Evolutionary conservation across 495 filamentous ascomycete species (phyloP).

Genomic region (Penicillium atrosanguineum): DNA sequence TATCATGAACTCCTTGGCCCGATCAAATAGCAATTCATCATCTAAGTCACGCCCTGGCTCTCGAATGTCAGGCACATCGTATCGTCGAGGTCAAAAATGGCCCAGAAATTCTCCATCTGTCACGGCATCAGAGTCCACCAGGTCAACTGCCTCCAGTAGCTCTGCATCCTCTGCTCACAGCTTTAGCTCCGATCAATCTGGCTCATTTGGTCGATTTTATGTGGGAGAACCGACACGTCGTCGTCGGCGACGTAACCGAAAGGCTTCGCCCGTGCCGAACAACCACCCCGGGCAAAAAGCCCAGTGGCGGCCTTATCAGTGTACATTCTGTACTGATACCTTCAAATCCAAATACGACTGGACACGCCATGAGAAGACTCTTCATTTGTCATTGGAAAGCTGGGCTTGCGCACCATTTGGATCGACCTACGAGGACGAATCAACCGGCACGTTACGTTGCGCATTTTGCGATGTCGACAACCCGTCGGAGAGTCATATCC

Average conservation of each 20-base stretch:
- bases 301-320: constrained; percentile 52
- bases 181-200: constrained; percentile 51
- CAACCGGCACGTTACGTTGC: constrained; percentile 3
- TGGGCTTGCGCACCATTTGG: constrained; percentile 71
- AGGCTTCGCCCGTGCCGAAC: not conserved
- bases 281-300: not conserved
- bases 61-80: not conserved
- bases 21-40: not conserved
- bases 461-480: constrained; percentile 16
- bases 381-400: constrained; percentile 69
- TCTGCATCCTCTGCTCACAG: constrained; percentile 41
- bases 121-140: not conserved
- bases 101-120: not conserved
- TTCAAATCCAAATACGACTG: constrained; percentile 80
- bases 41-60: not conserved
- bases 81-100: not conserved
- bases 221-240: not conserved
- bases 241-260: not conserved
- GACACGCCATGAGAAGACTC: constrained; percentile 74
- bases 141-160: constrained; percentile 11
- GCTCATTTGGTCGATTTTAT: constrained; percentile 50
- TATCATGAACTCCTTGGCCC: constrained; percentile 2
- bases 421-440: constrained; percentile 4
- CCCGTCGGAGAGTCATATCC: constrained; percentile 21
- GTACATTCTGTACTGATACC: constrained; percentile 77